Conservation (phyloP, 2,329 filamentous ascomycete genomes). For the Byssochlamys sp. region DNA sequence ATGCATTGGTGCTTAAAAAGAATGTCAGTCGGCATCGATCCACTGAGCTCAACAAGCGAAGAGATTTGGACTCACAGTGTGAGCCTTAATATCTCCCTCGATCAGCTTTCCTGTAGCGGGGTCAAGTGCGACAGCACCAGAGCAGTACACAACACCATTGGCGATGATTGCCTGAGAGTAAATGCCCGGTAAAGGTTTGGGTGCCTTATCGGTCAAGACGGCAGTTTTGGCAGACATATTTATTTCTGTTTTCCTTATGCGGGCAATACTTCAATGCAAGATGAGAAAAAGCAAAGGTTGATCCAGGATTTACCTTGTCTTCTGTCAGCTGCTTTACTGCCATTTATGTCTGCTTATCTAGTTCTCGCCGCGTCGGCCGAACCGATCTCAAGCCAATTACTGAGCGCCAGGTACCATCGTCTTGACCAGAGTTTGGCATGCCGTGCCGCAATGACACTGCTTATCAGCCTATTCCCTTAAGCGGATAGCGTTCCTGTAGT, state of each 20-base stretch:
- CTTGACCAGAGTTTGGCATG: neutral
- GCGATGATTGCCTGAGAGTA: conserved; percentile 53
- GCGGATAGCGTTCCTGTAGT: neutral
- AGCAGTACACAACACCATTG: conserved; percentile 63
- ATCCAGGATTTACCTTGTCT: neutral
- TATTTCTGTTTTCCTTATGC: conserved; percentile 5
- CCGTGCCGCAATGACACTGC: neutral
- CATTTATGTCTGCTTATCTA: neutral
- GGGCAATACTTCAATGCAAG: neutral
- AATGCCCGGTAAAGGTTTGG: conserved; percentile 43
- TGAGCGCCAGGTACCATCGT: neutral
- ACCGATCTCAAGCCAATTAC: neutral
- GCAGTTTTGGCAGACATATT: conserved; percentile 27
- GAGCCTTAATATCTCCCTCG: conserved; percentile 48
- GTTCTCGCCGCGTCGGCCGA: neutral
- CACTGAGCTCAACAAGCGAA: neutral
- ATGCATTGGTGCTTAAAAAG: conserved; percentile 43
- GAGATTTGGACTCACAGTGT: conserved; percentile 34
- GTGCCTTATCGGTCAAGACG: conserved; percentile 42
- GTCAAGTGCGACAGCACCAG: conserved; percentile 52
- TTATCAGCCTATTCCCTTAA: neutral
- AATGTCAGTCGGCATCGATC: conserved; percentile 3
- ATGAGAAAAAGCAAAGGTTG: neutral
- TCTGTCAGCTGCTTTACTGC: neutral
- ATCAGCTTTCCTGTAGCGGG: conserved; percentile 46